Evolutionary conservation across 2,329 filamentous ascomycete species (phyloP).

Genomic region (Fusarium austroafricanum): DNA sequence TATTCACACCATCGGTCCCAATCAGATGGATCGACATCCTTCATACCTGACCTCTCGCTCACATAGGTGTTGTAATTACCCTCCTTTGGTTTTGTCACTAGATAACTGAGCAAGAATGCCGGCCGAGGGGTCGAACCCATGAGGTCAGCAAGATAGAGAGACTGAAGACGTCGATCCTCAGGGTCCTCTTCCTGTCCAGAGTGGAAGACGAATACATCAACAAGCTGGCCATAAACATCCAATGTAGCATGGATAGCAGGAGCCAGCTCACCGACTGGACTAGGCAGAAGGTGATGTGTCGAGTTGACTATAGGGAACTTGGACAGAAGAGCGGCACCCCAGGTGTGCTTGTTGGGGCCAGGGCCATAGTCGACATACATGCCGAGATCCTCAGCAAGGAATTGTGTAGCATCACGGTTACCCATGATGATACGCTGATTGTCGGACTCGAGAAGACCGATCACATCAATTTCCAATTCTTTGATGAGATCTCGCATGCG

Average conservation of each 20-base stretch:
- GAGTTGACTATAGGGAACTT: constrained; percentile 99
- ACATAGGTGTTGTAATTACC: constrained; percentile 99
- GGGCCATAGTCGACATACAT: constrained; percentile 99
- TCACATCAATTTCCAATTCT: constrained; percentile 95
- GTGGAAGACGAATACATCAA: constrained; percentile 98
- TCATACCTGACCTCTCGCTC: constrained; percentile 87
- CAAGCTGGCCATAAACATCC: constrained; percentile 86
- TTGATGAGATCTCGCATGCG: constrained; percentile 92
- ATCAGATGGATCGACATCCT: constrained; percentile 90
- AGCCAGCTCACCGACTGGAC: constrained; percentile 92
- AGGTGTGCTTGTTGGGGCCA: constrained; percentile 98
- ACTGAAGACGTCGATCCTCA: constrained; percentile 89
- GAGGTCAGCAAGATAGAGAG: constrained; percentile 83
- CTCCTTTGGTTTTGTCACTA: constrained; percentile 88
- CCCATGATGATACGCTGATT: constrained; percentile 99
- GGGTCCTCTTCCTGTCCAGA: constrained; percentile 97
- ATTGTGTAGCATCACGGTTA: constrained; percentile 95
- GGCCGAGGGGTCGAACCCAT: constrained; percentile 88
- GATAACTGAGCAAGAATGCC: constrained; percentile 86
- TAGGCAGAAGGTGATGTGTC: constrained; percentile 93
- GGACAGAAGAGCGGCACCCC: constrained; percentile 91
- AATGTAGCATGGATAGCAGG: constrained; percentile 97
- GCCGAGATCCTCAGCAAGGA: constrained; percentile 92
- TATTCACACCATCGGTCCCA: constrained; percentile 99
- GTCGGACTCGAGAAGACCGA: constrained; percentile 94